Evolutionary conservation across 441 rosid genomes (phyloP).

Genomic region (Cnidoscolus chayamansa): DNA sequence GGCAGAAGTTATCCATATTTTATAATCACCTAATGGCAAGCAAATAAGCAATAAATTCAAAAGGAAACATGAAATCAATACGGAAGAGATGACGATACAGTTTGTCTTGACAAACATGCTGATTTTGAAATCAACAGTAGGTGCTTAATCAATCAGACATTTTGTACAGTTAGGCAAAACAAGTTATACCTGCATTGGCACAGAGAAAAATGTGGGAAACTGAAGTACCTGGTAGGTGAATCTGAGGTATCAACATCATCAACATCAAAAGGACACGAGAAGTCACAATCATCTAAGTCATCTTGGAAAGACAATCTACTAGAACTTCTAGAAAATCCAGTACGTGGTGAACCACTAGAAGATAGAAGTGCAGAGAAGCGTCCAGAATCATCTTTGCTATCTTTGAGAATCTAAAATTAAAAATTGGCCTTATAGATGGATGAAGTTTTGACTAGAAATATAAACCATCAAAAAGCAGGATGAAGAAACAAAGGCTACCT

Average conservation of each 20-base stretch:
- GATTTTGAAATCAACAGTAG: not conserved
- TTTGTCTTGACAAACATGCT: not conserved
- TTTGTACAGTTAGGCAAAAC: not conserved
- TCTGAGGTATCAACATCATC: slow-evolving; percentile 71
- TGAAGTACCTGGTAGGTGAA: slow-evolving; percentile 53
- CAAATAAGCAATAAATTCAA: slow-evolving; percentile 1
- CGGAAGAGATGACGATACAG: no score
- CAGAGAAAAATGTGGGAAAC: not conserved
- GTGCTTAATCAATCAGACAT: slow-evolving; percentile 9
- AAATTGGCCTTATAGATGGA: slow-evolving; percentile 20
- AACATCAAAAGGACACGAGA: slow-evolving; percentile 81
- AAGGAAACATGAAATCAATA: not conserved
- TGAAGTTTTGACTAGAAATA: not conserved
- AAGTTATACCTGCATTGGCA: slow-evolving; percentile 2
- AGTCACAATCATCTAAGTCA: slow-evolving; percentile 72
- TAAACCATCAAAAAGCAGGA: slow-evolving; percentile 10
- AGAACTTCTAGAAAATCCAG: slow-evolving; percentile 78
- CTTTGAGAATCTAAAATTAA: slow-evolving; percentile 48
- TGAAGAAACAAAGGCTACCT: slow-evolving; percentile 38
- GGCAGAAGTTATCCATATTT: not conserved
- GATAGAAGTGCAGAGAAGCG: slow-evolving; percentile 79
- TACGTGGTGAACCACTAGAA: slow-evolving; percentile 74
- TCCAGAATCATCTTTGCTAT: slow-evolving; percentile 76
- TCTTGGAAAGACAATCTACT: slow-evolving; percentile 83
- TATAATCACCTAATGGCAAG: not conserved